Conservation (phyloP, 2,329 filamentous ascomycete species). For the Pezicula neosporulosa region DNA sequence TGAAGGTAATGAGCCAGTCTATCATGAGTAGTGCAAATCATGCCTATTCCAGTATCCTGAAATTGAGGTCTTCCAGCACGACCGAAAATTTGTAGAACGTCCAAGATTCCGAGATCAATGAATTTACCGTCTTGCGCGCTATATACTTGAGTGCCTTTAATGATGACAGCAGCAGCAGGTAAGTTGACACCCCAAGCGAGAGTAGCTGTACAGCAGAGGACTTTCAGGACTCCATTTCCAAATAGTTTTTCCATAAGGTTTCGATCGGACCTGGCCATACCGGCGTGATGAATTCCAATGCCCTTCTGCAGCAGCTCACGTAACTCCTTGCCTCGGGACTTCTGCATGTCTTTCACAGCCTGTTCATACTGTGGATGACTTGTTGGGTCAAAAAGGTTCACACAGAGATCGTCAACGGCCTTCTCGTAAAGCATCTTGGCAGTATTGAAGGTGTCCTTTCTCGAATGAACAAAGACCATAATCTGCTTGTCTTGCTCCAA, state of each 20-base stretch:
- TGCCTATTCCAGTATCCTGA: constrained; percentile 94
- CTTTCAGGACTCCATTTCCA: constrained; percentile 86
- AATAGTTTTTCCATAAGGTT: constrained; percentile 96
- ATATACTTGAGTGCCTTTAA: constrained; percentile 97
- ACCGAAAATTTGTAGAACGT: constrained; percentile 97
- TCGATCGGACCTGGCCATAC: constrained; percentile 90
- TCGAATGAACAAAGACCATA: constrained; percentile 98
- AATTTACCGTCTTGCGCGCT: constrained; percentile 96
- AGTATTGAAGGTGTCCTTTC: constrained; percentile 88
- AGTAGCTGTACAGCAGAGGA: constrained; percentile 96
- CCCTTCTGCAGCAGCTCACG: constrained; percentile 87
- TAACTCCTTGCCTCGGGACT: constrained; percentile 80
- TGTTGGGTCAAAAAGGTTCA: constrained; percentile 79
- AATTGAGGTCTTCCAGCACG: constrained; percentile 97
- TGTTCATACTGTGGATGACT: constrained; percentile 76
- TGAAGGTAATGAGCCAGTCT: constrained; percentile 87
- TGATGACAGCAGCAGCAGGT: constrained; percentile 92
- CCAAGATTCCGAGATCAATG: constrained; percentile 90
- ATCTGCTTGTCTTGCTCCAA: constrained; percentile 88
- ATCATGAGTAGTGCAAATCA: constrained; percentile 96
- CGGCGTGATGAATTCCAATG: constrained; percentile 92
- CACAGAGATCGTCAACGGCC: constrained; percentile 74
- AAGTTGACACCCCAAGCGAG: constrained; percentile 98
- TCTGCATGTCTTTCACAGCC: constrained; percentile 80
- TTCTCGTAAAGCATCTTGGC: constrained; percentile 84